A percentile compares a stretch with the other conserved stretches of the same genome.
Conservation (phyloP, 257 asterid genomes). For the Cinchona pubescens region DNA sequence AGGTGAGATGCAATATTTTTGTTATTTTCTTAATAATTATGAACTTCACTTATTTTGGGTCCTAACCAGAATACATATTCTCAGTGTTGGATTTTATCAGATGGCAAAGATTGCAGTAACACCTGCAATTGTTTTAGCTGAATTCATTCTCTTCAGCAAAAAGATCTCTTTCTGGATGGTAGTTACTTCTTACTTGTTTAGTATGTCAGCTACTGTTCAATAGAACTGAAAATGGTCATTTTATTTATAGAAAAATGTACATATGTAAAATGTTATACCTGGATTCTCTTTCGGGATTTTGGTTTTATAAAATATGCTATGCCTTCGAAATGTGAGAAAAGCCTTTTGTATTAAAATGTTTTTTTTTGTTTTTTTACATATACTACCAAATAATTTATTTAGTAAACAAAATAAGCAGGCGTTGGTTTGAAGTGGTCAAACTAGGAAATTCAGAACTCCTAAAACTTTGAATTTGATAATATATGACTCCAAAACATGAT, state of each 20-base stretch:
- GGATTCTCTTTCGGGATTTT: neutral
- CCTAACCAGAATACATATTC: conserved; percentile 23
- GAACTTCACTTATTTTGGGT: conserved; percentile 13
- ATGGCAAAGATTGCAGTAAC: conserved; percentile 99
- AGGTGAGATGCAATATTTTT: conserved; percentile 45
- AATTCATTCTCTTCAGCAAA: conserved; percentile 69
- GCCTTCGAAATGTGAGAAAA: neutral
- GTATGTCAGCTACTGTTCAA: neutral
- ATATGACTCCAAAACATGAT: neutral
- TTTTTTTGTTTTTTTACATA: too few relatives aligned
- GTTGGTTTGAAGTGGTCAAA: neutral
- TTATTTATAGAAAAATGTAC: neutral
- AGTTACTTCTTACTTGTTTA: conserved; percentile 1
- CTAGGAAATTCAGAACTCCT: neutral
- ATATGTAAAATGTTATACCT: neutral
- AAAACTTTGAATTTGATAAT: neutral
- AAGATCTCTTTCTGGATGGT: conserved; percentile 70
- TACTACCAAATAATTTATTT: neutral
- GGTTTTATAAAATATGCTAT: neutral
- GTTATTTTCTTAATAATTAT: neutral
- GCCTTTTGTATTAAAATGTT: neutral
- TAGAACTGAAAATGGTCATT: neutral
- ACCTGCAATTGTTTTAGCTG: conserved; percentile 89
- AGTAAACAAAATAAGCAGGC: neutral
- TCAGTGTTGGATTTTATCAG: conserved; percentile 98